Evolutionary conservation across 768 basidiomycete genomes (phyloP), one percentile per base, ranked within the genome.

Genomic region (Xerocomellus chrysenteron): DNA sequence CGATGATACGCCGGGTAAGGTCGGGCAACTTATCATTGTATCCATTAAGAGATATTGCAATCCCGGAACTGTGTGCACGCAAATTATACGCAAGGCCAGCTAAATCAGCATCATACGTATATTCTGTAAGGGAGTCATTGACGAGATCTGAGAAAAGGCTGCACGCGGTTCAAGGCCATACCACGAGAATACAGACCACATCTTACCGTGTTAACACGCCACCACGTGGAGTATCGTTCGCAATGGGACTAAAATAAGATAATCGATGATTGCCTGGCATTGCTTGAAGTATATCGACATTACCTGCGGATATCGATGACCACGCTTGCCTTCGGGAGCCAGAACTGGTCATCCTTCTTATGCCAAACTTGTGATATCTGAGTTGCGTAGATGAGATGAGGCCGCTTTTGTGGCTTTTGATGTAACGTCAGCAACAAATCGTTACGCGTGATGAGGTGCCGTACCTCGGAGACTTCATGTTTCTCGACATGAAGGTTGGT

Each of bases 271-370:
- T 30, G 32, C 39, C 19, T 28, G 13, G 14, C 16, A 55, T 26
- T 44, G 17, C 26, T 47, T 41, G 24, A 37, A 43, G 41, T 30
- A 28, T 41, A 42, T 37, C 33, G 39, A 37, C 39, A 74, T 21
- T 67, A 89, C 91, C 84, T 91, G 63, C 88, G 81, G 44, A 95
- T 75, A 61, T 90, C 84, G 52, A 98, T 79, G 54, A 87, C 74
- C 21, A 88, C 80, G 58, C 84, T 81, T 2, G 94, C 93, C 67
- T 91, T 92, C 0, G 97, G 97, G 11, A 96, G 84, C 90, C 93
- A 96, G 77, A 97, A 99, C 57, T 79, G 82, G 71, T 99, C 96
- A 69, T 99, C 97, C 68, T 94, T 94, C 78, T 99, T 99, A 74
- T 94, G 84, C 95, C 96, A 99, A 4, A 98, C 74, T 13, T 86